Percentiles rank a stretch among this genome's conserved stretches.
These are phyloP conservation scores for Beauveria pseudobassiana DNA, from an alignment of 2,329 filamentous ascomycete genomes.

Conservation along the genomic window DNA sequence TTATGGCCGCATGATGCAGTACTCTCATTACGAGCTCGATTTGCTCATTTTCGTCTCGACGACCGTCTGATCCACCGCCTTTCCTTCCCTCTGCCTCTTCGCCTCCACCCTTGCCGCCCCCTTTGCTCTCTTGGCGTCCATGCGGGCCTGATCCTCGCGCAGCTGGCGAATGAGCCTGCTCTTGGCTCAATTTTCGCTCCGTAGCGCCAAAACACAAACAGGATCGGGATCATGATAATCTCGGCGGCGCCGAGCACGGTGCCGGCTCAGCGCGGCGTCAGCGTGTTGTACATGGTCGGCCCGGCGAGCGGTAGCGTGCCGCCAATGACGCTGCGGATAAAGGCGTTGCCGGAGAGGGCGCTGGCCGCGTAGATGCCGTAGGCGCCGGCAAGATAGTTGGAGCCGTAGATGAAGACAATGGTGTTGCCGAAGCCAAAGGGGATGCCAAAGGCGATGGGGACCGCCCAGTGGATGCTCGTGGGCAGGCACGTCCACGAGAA, in stretches of 20 bases:
- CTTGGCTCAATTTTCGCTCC: conserved; percentile 39
- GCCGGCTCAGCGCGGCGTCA: conserved; percentile 67
- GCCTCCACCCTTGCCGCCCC: not conserved
- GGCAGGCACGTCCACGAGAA: conserved; percentile 79
- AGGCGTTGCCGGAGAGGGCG: conserved; percentile 66
- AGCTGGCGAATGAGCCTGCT: conserved; percentile 35
- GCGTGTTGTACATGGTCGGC: conserved; percentile 53
- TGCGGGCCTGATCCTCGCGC: conserved; percentile 29
- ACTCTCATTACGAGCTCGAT: not conserved
- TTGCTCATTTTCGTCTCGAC: not conserved
- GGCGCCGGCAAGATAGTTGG: conserved; percentile 64
- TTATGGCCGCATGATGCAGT: not conserved
- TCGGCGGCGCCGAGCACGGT: conserved; percentile 64
- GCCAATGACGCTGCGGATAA: conserved; percentile 60
- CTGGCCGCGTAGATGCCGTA: conserved; percentile 73
- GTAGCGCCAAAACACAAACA: conserved; percentile 61
- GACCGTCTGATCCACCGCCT: not conserved
- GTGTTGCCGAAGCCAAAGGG: conserved; percentile 68
- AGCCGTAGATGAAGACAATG: conserved; percentile 68
- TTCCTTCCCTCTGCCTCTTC: not conserved
- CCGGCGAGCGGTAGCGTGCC: conserved; percentile 67
- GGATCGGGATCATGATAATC: conserved; percentile 63
- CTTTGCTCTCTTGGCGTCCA: conserved; percentile 9
- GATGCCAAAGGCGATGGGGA: conserved; percentile 64
- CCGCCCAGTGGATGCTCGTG: conserved; percentile 64